Evolutionary conservation across 2,329 filamentous ascomycete species (phyloP).

Genomic region (Exophiala oligosperma): DNA sequence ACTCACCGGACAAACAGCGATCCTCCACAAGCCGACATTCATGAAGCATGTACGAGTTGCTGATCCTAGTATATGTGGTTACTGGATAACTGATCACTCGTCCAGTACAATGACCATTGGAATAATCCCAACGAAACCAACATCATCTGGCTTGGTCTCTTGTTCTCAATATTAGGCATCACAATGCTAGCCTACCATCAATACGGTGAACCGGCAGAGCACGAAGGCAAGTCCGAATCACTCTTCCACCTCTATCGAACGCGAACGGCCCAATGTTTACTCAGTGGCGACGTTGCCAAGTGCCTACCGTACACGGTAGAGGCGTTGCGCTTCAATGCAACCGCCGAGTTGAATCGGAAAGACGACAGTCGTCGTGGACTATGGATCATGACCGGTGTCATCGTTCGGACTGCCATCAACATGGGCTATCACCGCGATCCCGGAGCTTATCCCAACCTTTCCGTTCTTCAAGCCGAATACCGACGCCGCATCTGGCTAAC

Average conservation of each 20-base stretch:
- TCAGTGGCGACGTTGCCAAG: background rate
- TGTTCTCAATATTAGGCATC: background rate
- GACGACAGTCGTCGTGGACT: slow-evolving; percentile 1
- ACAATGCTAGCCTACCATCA: background rate
- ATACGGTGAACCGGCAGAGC: background rate
- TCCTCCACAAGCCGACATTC: slow-evolving; percentile 4
- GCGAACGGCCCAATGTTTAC: background rate
- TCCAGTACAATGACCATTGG: slow-evolving; percentile 1
- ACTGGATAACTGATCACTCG: background rate
- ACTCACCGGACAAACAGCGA: background rate
- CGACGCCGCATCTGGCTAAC: slow-evolving; percentile 37
- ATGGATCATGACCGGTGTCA: slow-evolving; percentile 11
- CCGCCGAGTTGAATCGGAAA: background rate
- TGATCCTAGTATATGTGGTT: background rate
- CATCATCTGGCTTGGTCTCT: slow-evolving; percentile 1
- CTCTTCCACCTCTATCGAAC: background rate
- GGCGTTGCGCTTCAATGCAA: slow-evolving; percentile 5
- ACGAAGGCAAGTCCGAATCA: background rate
- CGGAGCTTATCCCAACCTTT: slow-evolving; percentile 36
- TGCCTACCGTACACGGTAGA: slow-evolving; percentile 9
- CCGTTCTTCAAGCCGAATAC: slow-evolving; percentile 39
- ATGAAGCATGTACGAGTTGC: background rate
- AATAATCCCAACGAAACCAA: background rate
- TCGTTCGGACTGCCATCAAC: slow-evolving; percentile 29
- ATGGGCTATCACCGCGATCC: slow-evolving; percentile 48